Evolutionary conservation across 805 yeast species (phyloP), one percentile per base, ranked within the genome.

Genomic region (Teunomyces stri): DNA sequence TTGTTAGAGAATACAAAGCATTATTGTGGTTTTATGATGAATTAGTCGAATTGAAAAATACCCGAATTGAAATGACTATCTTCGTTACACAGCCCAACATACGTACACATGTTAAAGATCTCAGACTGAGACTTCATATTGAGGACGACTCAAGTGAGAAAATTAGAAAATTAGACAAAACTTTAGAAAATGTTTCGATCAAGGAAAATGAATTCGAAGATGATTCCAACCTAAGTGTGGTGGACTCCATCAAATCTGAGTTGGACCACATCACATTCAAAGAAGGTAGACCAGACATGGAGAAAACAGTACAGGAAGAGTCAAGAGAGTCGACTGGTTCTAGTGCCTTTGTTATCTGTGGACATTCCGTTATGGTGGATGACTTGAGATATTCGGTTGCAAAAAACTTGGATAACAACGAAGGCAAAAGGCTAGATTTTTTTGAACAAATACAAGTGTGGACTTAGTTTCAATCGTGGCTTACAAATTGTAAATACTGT

Each of bases 381-480:
- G 73, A 67, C 2, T 53, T 82, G 16, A 74, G 92, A 58, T 59
- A 67, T 34, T 60, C 75, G 3, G 76, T 82, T 3, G 69, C 76
- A 0, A 52, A 68, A 36, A 60, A 75, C 47, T 60, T 81, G 44
- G 64, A 70, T 29, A 50, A 64, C 30, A 51, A 56, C 1, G 48
- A 56, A 15, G 61, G 72, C 12, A 69, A 75, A 42, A 74, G 87
- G 38, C 77, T 87, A 15, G 91, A 85, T 51, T 82, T 82, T 57
- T 83, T 73, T 58, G 96, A 89, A 60, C 91, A 86, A 58, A 74
- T 85, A 42, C 89, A 85, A 66, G 72, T 77, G 11, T 87, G 96
- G 95, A 69, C 75, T 1, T 70, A 52, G 51, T 25, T 7, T 25
- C 11, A 7, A 9, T 6, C 10, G 11, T 25, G 27, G 27, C 27